A percentile compares a stretch with the other conserved stretches of the same genome.
phyloP scores from a whole-genome alignment of 371 early-diverging fungal genomes.

The Saksenaea vasiformis region DNA sequence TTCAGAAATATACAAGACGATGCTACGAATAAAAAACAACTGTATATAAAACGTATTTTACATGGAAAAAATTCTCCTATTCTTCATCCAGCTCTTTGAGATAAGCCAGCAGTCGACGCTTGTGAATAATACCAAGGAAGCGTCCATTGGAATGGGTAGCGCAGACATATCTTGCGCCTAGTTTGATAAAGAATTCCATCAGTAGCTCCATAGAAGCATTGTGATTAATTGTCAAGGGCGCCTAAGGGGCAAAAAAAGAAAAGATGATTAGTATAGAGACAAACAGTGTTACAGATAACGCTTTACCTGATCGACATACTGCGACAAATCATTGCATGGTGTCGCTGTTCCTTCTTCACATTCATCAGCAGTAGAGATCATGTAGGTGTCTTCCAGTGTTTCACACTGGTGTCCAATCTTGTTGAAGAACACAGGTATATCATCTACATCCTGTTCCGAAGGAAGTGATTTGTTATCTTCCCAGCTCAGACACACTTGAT shows the following conservation, averaged over 20 bases:
- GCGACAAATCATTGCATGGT: constrained; percentile 63
- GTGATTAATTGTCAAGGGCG: constrained; percentile 76
- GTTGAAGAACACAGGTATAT: constrained; percentile 34
- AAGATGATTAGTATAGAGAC: not conserved
- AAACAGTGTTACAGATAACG: not conserved
- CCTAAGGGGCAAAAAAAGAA: too few species aligned
- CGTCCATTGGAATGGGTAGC: constrained; percentile 57
- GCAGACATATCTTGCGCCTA: constrained; percentile 73
- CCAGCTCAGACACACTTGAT: constrained; percentile 36
- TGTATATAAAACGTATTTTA: constrained; percentile 2
- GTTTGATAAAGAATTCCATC: constrained; percentile 83
- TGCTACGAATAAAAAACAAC: not conserved
- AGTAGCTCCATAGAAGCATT: constrained; percentile 86
- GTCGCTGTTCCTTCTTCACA: not conserved
- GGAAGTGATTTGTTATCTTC: constrained; percentile 29
- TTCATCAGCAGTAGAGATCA: not conserved
- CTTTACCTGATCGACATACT: constrained; percentile 72
- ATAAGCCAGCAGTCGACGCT: constrained; percentile 69
- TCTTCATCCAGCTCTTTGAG: constrained; percentile 62
- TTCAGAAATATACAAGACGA: not conserved
- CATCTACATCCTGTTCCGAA: constrained; percentile 29
- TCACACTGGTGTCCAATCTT: constrained; percentile 9
- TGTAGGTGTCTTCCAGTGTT: not conserved
- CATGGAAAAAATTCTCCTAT: not conserved
- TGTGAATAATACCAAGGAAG: constrained; percentile 77